These are phyloP conservation scores for Ampelomyces quisqualis DNA, from an alignment of 2,329 filamentous ascomycete species.

Conservation along the genomic window DNA sequence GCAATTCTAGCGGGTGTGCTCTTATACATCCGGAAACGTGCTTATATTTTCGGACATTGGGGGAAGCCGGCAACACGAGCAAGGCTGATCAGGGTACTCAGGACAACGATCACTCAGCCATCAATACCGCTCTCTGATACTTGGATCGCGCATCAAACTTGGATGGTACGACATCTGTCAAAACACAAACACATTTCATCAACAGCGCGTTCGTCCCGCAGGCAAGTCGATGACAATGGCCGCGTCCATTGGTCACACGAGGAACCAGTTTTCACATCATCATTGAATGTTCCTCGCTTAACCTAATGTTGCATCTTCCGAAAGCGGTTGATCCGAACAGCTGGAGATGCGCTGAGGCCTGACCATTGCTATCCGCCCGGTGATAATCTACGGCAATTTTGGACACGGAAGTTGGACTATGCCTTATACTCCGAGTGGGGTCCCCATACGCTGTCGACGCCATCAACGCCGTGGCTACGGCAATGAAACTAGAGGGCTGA, in stretches of 20 bases:
- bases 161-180: constrained; percentile 3
- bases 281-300: constrained; percentile 10
- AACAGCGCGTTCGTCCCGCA: constrained; percentile 12
- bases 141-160: constrained; percentile 1
- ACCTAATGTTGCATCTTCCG: constrained; percentile 15
- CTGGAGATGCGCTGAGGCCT: constrained; percentile 23
- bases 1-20: constrained; percentile 9
- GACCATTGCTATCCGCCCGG: constrained; percentile 19
- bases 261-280: constrained; percentile 15
- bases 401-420: no score
- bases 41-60: constrained; percentile 24
- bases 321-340: constrained; percentile 22
- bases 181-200: constrained; percentile 5
- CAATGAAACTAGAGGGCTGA: constrained; percentile 9
- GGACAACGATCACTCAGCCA: constrained; percentile 18
- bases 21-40: constrained; percentile 15
- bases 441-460: constrained; percentile 21
- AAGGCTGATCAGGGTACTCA: constrained; percentile 17
- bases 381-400: constrained; percentile 27
- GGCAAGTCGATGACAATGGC: constrained; percentile 8
- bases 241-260: constrained; percentile 17
- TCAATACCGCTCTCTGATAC: constrained; percentile 5
- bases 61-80: constrained; percentile 19
- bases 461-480: constrained; percentile 20
- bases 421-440: constrained; percentile 27